Conservation (phyloP, 495 filamentous ascomycete species). For the Tuber brumale region DNA sequence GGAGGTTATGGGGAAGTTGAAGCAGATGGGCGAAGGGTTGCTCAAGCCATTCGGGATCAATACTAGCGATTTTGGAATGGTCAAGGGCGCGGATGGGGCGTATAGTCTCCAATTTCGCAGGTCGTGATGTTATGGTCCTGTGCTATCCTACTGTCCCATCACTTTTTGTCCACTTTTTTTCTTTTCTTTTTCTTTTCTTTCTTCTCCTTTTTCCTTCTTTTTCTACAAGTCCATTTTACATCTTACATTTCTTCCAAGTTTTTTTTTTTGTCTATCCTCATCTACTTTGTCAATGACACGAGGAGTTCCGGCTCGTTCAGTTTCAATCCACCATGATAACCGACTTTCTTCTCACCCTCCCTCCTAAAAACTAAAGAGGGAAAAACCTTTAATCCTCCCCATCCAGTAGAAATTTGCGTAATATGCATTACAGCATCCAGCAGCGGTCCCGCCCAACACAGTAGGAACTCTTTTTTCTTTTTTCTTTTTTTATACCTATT, state of each 20-base stretch:
- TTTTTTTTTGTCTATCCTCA: not conserved
- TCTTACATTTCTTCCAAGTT: not conserved
- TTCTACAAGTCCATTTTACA: not conserved
- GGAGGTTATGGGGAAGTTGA: slow-evolving; percentile 96
- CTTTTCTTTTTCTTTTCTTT: not conserved
- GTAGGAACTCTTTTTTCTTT: not conserved
- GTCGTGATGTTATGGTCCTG: not conserved
- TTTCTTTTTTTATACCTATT: no score
- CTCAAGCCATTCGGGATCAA: slow-evolving; percentile 88
- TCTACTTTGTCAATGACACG: not conserved
- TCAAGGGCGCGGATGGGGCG: slow-evolving; percentile 80
- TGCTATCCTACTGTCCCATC: not conserved
- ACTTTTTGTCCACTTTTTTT: not conserved
- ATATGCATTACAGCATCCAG: not conserved
- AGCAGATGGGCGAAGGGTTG: slow-evolving; percentile 82
- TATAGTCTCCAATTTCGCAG: slow-evolving; percentile 59
- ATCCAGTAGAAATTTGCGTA: not conserved
- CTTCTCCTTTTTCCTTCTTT: not conserved
- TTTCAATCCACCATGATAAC: not conserved
- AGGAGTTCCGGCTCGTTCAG: not conserved
- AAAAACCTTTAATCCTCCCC: not conserved
- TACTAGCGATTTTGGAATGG: slow-evolving; percentile 89
- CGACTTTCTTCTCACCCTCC: not conserved
- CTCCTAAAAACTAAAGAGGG: not conserved
- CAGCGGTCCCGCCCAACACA: not conserved